Evolutionary conservation across 1,139 yeast species (phyloP), one percentile per base, ranked within the genome.

Genomic region (Blastobotrys ciferrii): DNA sequence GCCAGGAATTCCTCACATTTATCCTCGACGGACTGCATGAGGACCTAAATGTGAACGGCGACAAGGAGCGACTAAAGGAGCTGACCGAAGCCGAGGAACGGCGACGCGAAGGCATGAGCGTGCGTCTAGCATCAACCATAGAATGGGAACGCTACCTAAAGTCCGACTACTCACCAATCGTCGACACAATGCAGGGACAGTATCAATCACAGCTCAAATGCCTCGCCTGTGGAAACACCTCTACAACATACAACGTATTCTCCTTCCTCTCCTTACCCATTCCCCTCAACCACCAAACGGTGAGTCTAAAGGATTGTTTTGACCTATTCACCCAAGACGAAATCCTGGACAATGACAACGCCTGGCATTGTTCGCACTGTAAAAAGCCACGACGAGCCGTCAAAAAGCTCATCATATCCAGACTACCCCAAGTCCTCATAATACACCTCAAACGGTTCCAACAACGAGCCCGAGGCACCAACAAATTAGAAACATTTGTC

Each of bases 131-230:
- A 0, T 84, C 96, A 0, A 82, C 95, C 0, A 84, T 89, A 45
- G 98, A 92, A 66, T 92, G 98, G 98, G 96, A 88, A 62, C 74
- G 96, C 52, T 89, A 88, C 63, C 72, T 88, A 48, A 85, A 85
- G 51, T 79, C 91, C 25, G 92, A 92, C 64, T 84, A 86, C 58
- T 89, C 97, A 32, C 78, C 86, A 1, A 77, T 92, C 25, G 95
- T 88, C 2, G 95, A 87, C 61, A 78, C 82, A 48, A 87, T 88
- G 62, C 96, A 89, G 66, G 97, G 97, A 1, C 97, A 92, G 67
- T 86, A 86, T 61, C 78, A 88, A 45, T 87, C 96, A 7, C 85
- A 81, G 52, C 72, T 92, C 58, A 77, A 76, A 60, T 92, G 98
- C 65, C 68, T 83, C 46, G 80, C 77, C 41, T 92, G 98, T 69